phyloP scores from a whole-genome alignment of 306 rosid species.

The Abrus pulchellus region DNA sequence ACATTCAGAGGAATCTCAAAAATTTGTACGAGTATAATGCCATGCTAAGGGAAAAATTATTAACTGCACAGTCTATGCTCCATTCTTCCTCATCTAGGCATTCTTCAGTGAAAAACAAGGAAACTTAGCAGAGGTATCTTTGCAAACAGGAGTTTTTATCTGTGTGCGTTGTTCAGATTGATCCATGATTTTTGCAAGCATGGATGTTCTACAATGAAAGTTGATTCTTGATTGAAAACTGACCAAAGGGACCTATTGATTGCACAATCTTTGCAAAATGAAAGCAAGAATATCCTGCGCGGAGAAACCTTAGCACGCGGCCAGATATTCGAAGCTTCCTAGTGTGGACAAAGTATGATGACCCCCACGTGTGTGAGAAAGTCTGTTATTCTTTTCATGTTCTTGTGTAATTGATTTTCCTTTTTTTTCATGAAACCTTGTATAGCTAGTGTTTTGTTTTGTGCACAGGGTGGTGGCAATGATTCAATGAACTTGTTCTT shows the following conservation, averaged over 20 bases:
- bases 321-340: constrained; percentile 31
- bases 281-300: constrained; percentile 39
- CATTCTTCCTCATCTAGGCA: constrained; percentile 61
- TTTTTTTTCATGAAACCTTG: constrained; percentile 32
- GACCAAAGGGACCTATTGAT: constrained; percentile 28
- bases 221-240: constrained; percentile 38
- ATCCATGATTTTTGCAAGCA: constrained; percentile 41
- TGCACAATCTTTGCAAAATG: not conserved
- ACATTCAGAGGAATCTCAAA: constrained; percentile 75
- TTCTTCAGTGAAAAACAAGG: constrained; percentile 41
- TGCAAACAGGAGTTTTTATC: not conserved
- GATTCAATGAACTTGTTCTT: not conserved
- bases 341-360: constrained; percentile 23
- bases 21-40: constrained; percentile 79
- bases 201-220: constrained; percentile 33
- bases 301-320: constrained; percentile 17
- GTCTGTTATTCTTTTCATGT: constrained; percentile 42
- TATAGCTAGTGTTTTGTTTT: constrained; percentile 34
- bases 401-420: constrained; percentile 44
- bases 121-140: constrained; percentile 36
- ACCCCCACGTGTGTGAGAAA: constrained; percentile 26
- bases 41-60: constrained; percentile 80
- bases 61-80: constrained; percentile 68
- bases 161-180: constrained; percentile 16
- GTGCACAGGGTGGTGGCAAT: constrained; percentile 30